Percentiles rank a stretch among this genome's conserved stretches.
These are phyloP conservation scores for Ceratocystiopsis brevicomis DNA, from an alignment of 2,329 filamentous ascomycete species.

Conservation along the genomic window DNA sequence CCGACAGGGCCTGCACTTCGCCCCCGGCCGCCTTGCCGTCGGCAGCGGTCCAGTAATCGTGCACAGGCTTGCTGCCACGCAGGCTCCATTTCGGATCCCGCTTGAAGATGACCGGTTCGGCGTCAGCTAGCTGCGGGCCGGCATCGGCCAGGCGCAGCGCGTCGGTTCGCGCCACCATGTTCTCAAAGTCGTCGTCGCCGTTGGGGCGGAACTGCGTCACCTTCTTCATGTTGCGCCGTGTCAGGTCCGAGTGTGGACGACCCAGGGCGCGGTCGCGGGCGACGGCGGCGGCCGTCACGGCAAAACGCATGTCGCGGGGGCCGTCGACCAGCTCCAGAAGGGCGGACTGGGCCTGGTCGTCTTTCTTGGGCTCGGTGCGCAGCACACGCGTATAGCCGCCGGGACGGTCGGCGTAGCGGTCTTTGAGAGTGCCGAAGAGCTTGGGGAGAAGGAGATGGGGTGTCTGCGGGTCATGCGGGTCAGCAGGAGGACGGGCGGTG, in stretches of 20 bases:
- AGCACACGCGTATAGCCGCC: constrained; percentile 93
- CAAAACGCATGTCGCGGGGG: constrained; percentile 82
- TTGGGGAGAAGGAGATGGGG: constrained; percentile 58
- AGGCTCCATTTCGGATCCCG: constrained; percentile 1
- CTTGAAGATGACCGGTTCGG: constrained; percentile 4
- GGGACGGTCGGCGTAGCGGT: constrained; percentile 59
- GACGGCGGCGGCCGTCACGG: constrained; percentile 74
- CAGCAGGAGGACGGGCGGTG: not conserved
- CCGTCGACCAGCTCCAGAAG: constrained; percentile 93
- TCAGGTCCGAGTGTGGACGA: constrained; percentile 47
- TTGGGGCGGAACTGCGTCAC: constrained; percentile 55
- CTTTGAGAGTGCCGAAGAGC: constrained; percentile 65
- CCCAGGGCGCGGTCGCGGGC: constrained; percentile 41
- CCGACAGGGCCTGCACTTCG: not conserved
- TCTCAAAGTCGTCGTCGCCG: constrained; percentile 49
- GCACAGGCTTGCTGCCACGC: constrained; percentile 4
- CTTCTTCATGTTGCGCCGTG: constrained; percentile 61
- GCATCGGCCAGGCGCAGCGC: constrained; percentile 15
- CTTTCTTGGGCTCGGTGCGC: constrained; percentile 65
- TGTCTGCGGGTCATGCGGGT: constrained; percentile 32
- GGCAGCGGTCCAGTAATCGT: constrained; percentile 6
- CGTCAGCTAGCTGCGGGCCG: constrained; percentile 8
- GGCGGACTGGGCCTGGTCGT: constrained; percentile 73
- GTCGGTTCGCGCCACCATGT: constrained; percentile 31
- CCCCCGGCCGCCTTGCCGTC: not conserved